phyloP scores from a whole-genome alignment of 176 grass and related monocot genomes.

The Saccharum officinarum region DNA sequence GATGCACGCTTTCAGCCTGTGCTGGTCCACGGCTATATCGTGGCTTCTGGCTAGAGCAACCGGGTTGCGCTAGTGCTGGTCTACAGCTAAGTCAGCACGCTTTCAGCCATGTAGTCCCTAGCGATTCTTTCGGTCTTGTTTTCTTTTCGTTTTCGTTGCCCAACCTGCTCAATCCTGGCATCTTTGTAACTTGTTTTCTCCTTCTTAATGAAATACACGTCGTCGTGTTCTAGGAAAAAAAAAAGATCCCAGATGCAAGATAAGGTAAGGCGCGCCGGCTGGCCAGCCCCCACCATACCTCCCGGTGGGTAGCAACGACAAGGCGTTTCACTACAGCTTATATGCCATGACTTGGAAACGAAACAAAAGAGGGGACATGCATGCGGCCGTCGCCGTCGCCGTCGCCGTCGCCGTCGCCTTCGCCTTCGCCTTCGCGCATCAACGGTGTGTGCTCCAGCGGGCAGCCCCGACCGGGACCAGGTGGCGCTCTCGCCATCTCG shows the following conservation, averaged over 20 bases:
- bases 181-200: no score
- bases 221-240: no score
- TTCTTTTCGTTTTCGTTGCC: no score
- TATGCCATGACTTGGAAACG: background rate
- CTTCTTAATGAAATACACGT: no score
- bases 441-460: background rate
- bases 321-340: background rate
- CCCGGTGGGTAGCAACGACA: conserved; percentile 15
- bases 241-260: conserved; percentile 3
- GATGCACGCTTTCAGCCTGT: background rate
- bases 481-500: background rate
- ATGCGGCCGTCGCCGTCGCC: background rate
- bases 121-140: no score
- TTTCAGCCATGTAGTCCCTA: no score
- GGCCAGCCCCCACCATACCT: background rate
- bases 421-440: background rate
- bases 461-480: background rate
- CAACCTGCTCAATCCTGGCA: no score
- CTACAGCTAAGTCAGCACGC: no score
- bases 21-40: no score
- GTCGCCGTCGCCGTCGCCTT: background rate
- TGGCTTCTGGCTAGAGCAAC: no score
- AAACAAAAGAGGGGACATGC: background rate
- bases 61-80: no score
- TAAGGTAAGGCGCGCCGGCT: background rate